A percentile compares a stretch with the other conserved stretches of the same genome.
Evolutionary conservation across 1,284 basidiomycete genomes (phyloP).

Genomic region (Leccinum solheimii): DNA sequence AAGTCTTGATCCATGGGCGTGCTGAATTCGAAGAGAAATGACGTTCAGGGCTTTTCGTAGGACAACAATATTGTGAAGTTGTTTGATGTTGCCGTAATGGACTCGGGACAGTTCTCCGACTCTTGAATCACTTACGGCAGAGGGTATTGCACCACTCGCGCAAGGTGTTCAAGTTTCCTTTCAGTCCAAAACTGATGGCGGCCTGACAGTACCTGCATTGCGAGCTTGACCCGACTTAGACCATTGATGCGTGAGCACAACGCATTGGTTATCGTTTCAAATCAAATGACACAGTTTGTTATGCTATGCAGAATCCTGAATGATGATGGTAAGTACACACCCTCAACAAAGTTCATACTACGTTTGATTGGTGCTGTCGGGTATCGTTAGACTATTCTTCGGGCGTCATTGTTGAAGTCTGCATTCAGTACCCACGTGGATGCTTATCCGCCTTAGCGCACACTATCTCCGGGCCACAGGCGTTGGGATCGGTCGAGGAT

Average conservation of each 20-base stretch:
- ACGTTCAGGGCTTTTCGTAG: neutral
- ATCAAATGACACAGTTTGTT: neutral
- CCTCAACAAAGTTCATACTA: no score
- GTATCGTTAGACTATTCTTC: slow-evolving; percentile 53
- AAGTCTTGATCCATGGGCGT: neutral
- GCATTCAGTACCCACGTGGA: slow-evolving; percentile 55
- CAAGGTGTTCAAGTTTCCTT: neutral
- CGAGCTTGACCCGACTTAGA: neutral
- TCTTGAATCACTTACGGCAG: no score
- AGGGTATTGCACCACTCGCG: no score
- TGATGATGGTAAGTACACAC: slow-evolving; percentile 42
- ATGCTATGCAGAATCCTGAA: slow-evolving; percentile 44
- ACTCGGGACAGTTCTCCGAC: neutral
- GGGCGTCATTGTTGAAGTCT: slow-evolving; percentile 53
- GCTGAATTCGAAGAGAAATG: no score
- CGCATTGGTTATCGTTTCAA: no score
- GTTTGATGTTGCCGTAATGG: neutral
- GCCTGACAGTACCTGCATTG: neutral
- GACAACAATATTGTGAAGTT: no score
- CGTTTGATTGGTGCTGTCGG: slow-evolving; percentile 30
- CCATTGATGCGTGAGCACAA: neutral
- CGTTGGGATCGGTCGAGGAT: slow-evolving; percentile 34
- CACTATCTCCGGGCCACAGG: slow-evolving; percentile 53
- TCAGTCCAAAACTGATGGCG: neutral
- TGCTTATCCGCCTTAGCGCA: slow-evolving; percentile 55